Percentiles rank a stretch among this genome's conserved stretches.
These are phyloP conservation scores for Irineochytrium annulatum DNA, from an alignment of 192 early-diverging fungal genomes.

Conservation along the genomic window DNA sequence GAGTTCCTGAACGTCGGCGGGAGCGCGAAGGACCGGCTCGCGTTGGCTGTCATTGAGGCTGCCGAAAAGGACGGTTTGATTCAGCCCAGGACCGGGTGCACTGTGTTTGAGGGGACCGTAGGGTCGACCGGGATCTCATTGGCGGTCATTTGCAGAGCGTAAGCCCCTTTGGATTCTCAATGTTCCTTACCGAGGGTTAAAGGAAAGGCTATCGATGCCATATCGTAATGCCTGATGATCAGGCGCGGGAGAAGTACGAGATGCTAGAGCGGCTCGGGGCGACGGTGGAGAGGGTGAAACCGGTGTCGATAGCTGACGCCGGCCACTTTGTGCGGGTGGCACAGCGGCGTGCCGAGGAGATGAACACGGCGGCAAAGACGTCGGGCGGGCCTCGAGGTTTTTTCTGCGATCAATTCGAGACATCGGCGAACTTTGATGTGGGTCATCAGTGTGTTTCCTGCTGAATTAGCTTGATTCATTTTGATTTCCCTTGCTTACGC, in stretches of 20 bases:
- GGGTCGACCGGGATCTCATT: conserved; percentile 96
- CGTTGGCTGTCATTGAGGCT: conserved; percentile 88
- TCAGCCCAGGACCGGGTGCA: conserved; percentile 76
- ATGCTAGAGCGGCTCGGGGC: conserved; percentile 80
- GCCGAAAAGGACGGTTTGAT: conserved; percentile 84
- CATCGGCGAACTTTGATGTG: conserved; percentile 70
- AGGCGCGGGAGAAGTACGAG: conserved; percentile 84
- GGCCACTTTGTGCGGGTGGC: conserved; percentile 93
- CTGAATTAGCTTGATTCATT: neutral
- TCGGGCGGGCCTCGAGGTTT: conserved; percentile 41
- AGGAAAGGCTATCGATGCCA: conserved; percentile 88
- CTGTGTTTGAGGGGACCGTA: conserved; percentile 84
- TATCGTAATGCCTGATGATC: conserved; percentile 96
- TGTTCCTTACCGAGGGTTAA: neutral
- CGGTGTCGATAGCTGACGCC: conserved; percentile 85
- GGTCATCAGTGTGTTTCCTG: neutral
- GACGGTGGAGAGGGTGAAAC: conserved; percentile 84
- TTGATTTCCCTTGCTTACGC: neutral
- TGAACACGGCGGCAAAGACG: no score
- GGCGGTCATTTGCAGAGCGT: conserved; percentile 80
- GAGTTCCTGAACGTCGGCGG: conserved; percentile 98
- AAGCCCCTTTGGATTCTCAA: neutral
- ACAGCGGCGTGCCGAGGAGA: conserved; percentile 63
- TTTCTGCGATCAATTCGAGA: conserved; percentile 97
- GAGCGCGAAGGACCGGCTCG: conserved; percentile 95